A percentile compares a stretch with the other conserved stretches of the same genome.
Conservation (phyloP, 345 rosid genomes). For the Corymbia maculata region DNA sequence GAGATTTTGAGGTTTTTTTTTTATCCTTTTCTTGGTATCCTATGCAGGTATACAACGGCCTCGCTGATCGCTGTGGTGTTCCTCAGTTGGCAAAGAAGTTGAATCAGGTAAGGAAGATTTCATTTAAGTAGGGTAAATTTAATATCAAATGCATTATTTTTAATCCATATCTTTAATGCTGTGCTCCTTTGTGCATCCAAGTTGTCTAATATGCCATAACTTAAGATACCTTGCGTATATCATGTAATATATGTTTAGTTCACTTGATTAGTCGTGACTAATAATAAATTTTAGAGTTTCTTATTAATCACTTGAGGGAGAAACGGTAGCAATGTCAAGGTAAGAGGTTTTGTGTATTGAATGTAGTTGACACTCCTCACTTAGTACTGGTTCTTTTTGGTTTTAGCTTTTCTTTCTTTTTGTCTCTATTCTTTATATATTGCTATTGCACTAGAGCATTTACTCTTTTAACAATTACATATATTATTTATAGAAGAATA, state of each 20-base stretch:
- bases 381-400: neutral
- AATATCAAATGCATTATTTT: neutral
- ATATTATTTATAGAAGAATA: neutral
- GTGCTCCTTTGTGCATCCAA: neutral
- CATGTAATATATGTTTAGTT: neutral
- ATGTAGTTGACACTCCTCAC: neutral
- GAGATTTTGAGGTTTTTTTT: neutral
- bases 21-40: neutral
- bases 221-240: neutral
- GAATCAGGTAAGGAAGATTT: conserved; percentile 56
- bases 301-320: neutral
- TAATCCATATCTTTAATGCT: neutral
- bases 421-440: neutral
- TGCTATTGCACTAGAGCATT: neutral
- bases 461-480: neutral
- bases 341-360: neutral
- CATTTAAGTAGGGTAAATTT: neutral
- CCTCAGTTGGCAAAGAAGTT: conserved; percentile 91
- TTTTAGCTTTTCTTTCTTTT: neutral
- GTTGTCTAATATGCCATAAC: neutral
- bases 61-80: conserved; percentile 94
- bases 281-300: neutral
- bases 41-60: conserved; percentile 60
- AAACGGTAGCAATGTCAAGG: neutral
- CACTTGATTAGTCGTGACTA: neutral